Evolutionary conservation across 1,139 yeast species (phyloP), one percentile per base, ranked within the genome.

Genomic region (Suhomyces terraborum): DNA sequence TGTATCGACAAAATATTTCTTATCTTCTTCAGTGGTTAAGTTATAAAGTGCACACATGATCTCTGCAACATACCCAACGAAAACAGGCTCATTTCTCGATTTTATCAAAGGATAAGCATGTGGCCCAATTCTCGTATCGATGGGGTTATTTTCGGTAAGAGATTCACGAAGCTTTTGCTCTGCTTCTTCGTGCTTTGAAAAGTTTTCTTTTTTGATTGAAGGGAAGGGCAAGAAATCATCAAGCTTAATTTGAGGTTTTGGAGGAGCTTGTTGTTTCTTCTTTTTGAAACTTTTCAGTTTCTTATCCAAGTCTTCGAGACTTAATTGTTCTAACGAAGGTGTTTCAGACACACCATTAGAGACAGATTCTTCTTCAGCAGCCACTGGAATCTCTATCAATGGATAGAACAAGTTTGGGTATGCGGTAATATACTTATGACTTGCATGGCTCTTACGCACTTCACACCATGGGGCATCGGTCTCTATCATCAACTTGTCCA

Each of bases 381-480:
- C 7, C 13, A 8, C 13, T 17, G 14, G 28, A 4, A 14, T 21
- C 10, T 21, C 41, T 4, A 69, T 40, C 36, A 66, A 61, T 1
- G 87, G 87, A 49, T 79, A 80, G 43, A 69, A 79, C 17, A 59
- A 64, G 53, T 77, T 80, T 1, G 87, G 87, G 45, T 79, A 77
- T 5, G 67, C 56, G 0, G 79, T 61, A 20, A 86, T 56, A 49
- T 66, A 75, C 49, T 77, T 67, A 61, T 78, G 80, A 13, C 94
- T 78, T 3, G 91, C 89, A 59, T 88, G 96, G 7, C 94, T 75
- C 49, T 80, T 86, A 43, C 95, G 73, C 31, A 93, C 80, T 56
- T 91, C 98, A 66, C 99, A 93, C 98, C 98, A 93, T 1, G 99
- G 98, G 1, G 98, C 91, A 64, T 93, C 98, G 0, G 98, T 91